Conservation (phyloP, 1,284 basidiomycete genomes). For the Ustilago shanxiensis region DNA sequence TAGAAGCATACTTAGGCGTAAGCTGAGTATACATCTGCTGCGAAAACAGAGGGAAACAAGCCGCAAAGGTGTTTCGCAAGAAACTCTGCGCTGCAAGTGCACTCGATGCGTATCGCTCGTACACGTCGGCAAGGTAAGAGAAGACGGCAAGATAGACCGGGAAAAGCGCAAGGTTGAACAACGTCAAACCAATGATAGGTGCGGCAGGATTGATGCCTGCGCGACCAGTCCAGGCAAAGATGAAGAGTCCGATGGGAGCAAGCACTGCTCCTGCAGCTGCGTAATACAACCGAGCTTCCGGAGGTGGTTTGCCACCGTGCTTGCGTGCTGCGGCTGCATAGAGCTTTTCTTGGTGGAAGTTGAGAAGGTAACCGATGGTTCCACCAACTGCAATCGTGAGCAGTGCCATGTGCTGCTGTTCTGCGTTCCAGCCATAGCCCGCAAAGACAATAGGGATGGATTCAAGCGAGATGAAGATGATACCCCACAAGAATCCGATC, state of each 20-base stretch:
- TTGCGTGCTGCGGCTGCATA: constrained; percentile 42
- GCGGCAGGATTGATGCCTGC: constrained; percentile 38
- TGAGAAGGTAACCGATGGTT: constrained; percentile 78
- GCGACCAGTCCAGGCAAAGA: constrained; percentile 57
- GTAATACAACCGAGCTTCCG: constrained; percentile 72
- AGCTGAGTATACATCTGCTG: constrained; percentile 57
- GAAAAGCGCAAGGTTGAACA: constrained; percentile 48
- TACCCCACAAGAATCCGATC: constrained; percentile 68
- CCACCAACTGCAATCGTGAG: constrained; percentile 58
- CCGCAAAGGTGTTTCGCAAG: constrained; percentile 57
- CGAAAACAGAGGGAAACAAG: constrained; percentile 52
- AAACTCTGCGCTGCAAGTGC: constrained; percentile 61
- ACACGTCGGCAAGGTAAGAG: constrained; percentile 54
- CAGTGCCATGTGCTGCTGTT: constrained; percentile 51
- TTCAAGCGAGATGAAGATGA: constrained; percentile 52
- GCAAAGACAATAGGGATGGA: constrained; percentile 64
- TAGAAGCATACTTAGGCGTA: constrained; percentile 61
- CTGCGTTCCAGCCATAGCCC: constrained; percentile 55
- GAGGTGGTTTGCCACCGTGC: constrained; percentile 70
- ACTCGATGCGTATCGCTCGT: constrained; percentile 67
- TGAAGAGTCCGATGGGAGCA: constrained; percentile 55
- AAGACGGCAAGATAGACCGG: constrained; percentile 52
- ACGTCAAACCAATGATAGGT: constrained; percentile 50
- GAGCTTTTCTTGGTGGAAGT: constrained; percentile 71
- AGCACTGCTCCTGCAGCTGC: constrained; percentile 52